Evolutionary conservation across 441 rosid species (phyloP), one percentile per base, ranked within the genome.

Genomic region (Populus hybrid): DNA sequence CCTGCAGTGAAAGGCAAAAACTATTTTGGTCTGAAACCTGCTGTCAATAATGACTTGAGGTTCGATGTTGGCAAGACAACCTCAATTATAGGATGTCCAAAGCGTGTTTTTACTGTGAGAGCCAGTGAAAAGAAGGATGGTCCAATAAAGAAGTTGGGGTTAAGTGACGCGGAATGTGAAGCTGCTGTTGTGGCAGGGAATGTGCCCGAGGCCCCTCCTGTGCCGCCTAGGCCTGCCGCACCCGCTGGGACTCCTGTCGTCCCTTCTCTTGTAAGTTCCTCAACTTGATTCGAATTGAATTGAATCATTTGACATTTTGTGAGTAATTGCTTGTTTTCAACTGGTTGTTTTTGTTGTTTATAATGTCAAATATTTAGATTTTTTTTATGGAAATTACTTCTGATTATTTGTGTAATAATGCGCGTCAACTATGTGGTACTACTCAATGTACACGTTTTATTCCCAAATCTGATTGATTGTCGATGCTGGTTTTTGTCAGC

Each of bases 171-270:
- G 18, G 97, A 95, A 75, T 94, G 93, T 7, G 99, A 95, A 82
- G 97, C 97, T 9, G 94, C 91, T 7, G 94, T 95, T 77, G 95
- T 86, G 31, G 91, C 91, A 1, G 99, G 99, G 18, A 89, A 87
- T 53, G 90, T 84, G 35, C 98, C 97, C 0, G 90, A 94, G 53
- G 93, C 97, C 31, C 99, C 98, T 85, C 92, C 97, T 7, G 86
- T 89, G 59, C 98, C 91, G 14, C 93, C 94, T 24, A 93, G 77
- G 81, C 92, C 98, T 3, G 94, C 82, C 3, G 86, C 94, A 45
- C 98, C 99, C 6, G 88, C 85, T 74, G 97, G 98, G 77, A 96
- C 98, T 40, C 99, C 98, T 1, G 82, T 85, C 8, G 88, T 90
- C 75, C 84, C 93, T 83, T 84, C 85, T 63, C 90, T 90, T 69